These are phyloP conservation scores for Oryza officinalis DNA, from an alignment of 176 grass and related monocot genomes.

Conservation along the genomic window DNA sequence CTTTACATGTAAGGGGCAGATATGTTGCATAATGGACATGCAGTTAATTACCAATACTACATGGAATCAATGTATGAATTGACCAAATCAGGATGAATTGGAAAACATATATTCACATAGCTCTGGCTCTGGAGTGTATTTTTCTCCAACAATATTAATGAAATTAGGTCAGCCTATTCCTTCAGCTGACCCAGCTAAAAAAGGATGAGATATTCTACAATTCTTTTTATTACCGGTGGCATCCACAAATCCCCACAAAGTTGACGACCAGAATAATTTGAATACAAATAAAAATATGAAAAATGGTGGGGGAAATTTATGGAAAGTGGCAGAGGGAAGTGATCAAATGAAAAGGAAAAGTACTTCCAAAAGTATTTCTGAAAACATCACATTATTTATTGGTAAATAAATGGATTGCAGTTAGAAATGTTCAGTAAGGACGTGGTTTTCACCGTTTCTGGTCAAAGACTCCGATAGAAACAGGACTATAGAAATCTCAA, in stretches of 20 bases:
- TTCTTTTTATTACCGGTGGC: no score
- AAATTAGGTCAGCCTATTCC: no score
- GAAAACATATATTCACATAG: no score
- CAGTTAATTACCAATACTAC: neutral
- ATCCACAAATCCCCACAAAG: no score
- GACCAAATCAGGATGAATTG: no score
- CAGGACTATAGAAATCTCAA: conserved; percentile 3
- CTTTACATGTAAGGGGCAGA: neutral
- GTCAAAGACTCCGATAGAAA: neutral
- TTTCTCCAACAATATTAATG: no score
- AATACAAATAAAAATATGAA: no score
- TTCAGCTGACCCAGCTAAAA: no score
- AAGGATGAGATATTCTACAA: no score
- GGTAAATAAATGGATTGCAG: neutral
- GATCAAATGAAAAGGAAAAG: neutral
- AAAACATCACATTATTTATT: neutral
- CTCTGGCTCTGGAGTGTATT: no score
- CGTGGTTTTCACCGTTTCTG: neutral
- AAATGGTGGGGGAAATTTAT: neutral
- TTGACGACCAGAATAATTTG: no score
- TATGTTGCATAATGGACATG: neutral
- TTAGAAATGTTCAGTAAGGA: neutral
- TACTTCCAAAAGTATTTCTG: no score
- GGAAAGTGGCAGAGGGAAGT: neutral
- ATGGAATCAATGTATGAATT: neutral